Evolutionary conservation across 1,284 basidiomycete genomes (phyloP).

Genomic region (Coriolopsis trogii): DNA sequence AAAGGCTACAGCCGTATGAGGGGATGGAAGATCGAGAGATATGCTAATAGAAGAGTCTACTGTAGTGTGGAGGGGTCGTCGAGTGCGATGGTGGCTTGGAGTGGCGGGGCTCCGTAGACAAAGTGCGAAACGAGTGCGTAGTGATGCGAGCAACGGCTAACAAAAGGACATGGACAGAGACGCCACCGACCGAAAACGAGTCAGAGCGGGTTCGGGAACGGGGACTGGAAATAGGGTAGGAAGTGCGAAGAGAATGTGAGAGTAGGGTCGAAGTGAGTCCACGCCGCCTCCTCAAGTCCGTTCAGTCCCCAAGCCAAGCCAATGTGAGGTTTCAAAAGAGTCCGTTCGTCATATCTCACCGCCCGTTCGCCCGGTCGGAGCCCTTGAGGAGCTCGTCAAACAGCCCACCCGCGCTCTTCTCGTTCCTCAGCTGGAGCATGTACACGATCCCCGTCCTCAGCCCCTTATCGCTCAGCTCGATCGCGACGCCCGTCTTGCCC

Average conservation of each 20-base stretch:
- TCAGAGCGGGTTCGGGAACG: neutral
- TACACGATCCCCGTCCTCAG: slow-evolving; percentile 94
- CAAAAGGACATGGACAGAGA: neutral
- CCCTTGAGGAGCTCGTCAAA: slow-evolving; percentile 89
- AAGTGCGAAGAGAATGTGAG: slow-evolving; percentile 1
- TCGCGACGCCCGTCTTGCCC: slow-evolving; percentile 95
- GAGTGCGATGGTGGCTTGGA: slow-evolving; percentile 10
- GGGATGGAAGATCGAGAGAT: slow-evolving; percentile 3
- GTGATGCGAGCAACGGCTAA: slow-evolving; percentile 10
- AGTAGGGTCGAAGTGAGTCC: slow-evolving; percentile 9
- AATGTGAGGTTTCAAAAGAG: neutral
- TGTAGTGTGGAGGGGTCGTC: slow-evolving; percentile 11
- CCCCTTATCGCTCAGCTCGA: slow-evolving; percentile 92
- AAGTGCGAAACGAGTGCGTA: slow-evolving; percentile 12
- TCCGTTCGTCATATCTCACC: neutral
- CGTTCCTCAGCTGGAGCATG: slow-evolving; percentile 94
- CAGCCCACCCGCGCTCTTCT: slow-evolving; percentile 82
- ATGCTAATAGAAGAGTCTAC: slow-evolving; percentile 23
- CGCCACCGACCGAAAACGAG: neutral
- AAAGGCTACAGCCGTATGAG: slow-evolving; percentile 20
- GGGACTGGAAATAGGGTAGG: neutral
- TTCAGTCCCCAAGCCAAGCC: neutral
- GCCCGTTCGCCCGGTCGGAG: slow-evolving; percentile 53
- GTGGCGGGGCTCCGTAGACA: neutral
- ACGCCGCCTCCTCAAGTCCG: slow-evolving; percentile 13